These are phyloP conservation scores for Rhizomucor pusillus DNA, from an alignment of 371 early-diverging fungal species.

Conservation along the genomic window DNA sequence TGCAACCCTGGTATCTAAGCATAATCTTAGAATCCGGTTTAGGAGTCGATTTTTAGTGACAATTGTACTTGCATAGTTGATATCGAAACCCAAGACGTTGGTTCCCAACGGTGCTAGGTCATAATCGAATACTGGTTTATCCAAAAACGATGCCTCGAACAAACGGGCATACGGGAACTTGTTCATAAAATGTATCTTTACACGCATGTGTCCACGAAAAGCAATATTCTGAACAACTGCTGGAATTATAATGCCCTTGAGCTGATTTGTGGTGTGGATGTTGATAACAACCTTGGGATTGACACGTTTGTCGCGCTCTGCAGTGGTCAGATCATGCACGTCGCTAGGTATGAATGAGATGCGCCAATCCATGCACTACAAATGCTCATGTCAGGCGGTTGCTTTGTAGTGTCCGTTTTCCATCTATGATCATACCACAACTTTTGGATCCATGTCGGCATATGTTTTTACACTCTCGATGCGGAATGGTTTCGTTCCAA, in stretches of 20 bases:
- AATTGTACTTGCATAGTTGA: slow-evolving; percentile 57
- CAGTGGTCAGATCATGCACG: slow-evolving; percentile 58
- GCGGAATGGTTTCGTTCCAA: slow-evolving; percentile 94
- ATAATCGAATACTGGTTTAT: slow-evolving; percentile 91
- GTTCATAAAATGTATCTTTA: slow-evolving; percentile 80
- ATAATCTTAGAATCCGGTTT: not conserved
- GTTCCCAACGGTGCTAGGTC: slow-evolving; percentile 89
- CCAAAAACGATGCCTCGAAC: slow-evolving; percentile 85
- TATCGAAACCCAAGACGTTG: slow-evolving; percentile 83
- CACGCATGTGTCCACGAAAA: slow-evolving; percentile 79
- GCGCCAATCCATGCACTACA: slow-evolving; percentile 88
- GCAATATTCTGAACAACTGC: slow-evolving; percentile 91
- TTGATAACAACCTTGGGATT: slow-evolving; percentile 95
- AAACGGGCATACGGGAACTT: slow-evolving; percentile 88
- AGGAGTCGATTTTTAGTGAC: not conserved
- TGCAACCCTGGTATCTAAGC: slow-evolving; percentile 77
- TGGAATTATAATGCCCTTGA: slow-evolving; percentile 90
- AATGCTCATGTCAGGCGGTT: too few species aligned
- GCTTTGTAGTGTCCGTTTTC: too few species aligned
- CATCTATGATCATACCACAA: slow-evolving; percentile 57
- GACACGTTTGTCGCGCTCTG: slow-evolving; percentile 58
- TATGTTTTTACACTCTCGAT: slow-evolving; percentile 84
- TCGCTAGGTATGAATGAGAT: slow-evolving; percentile 89
- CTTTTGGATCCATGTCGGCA: slow-evolving; percentile 75
- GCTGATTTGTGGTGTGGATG: slow-evolving; percentile 86